Percentiles rank a stretch among this genome's conserved stretches.
Evolutionary conservation across 169 alveolate genomes (phyloP).

Genomic region (Eimeria falciformis): DNA sequence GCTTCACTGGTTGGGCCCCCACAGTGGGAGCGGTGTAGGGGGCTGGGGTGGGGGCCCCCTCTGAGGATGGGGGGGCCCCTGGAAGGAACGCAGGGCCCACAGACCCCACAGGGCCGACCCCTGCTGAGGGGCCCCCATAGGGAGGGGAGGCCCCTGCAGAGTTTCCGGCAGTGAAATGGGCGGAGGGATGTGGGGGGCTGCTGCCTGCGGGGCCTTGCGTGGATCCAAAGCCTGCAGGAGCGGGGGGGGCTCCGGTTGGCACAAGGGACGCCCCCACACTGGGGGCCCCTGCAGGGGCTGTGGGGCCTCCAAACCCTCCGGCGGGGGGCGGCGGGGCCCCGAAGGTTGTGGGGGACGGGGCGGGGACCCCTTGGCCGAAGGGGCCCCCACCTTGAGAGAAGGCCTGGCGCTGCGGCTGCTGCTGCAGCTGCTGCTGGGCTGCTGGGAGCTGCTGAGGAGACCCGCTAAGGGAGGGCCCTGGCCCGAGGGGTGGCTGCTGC

Average conservation of each 20-base stretch:
- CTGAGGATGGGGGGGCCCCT: neutral
- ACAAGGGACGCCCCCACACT: no score
- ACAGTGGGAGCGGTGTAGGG: slow-evolving; percentile 73
- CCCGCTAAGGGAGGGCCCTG: no score
- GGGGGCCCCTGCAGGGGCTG: neutral
- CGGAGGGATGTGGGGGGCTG: no score
- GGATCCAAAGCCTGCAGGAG: neutral
- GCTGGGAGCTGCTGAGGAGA: no score
- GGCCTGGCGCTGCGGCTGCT: neutral
- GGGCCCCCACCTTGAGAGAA: no score
- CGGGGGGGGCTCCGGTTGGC: neutral
- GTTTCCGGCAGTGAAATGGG: neutral
- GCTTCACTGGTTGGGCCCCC: slow-evolving; percentile 72
- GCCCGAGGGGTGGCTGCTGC: slow-evolving; percentile 25
- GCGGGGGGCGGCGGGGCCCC: neutral
- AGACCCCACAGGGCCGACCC: neutral
- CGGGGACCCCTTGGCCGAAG: no score
- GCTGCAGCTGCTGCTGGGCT: slow-evolving; percentile 2
- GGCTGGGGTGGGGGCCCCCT: slow-evolving; percentile 4
- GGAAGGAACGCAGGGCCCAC: neutral
- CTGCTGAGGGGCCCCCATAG: neutral
- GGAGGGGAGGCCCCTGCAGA: neutral
- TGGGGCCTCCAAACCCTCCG: neutral
- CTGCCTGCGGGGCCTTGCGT: no score
- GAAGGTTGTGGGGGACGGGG: neutral